Evolutionary conservation across 2,329 filamentous ascomycete species (phyloP), one percentile per base, ranked within the genome.

Genomic region (Lasiodiplodia theobromae): DNA sequence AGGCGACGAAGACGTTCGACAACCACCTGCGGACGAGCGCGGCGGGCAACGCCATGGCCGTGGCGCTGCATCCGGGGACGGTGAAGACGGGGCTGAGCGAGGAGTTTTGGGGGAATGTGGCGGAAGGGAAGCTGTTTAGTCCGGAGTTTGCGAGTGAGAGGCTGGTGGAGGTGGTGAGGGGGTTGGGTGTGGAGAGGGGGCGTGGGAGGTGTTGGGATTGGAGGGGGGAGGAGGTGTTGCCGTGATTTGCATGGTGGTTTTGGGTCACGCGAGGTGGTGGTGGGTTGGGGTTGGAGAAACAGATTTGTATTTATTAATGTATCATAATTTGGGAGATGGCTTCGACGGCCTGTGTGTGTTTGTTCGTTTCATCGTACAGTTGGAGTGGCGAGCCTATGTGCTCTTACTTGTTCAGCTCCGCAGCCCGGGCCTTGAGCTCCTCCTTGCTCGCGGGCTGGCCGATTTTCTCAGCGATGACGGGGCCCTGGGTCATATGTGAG

Each of bases 1-100:
- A 90, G 74, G 69, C 93, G 14, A 87, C 88, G 8, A 92, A 89
- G 79, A 91, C 87, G 7, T 89, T 93, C 70, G 92, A 96, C 76
- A 84, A 91, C 34, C 86, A 89, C 74, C 79, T 96, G 38, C 79
- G 79, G 44, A 82, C 85, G 4, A 83, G 85, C 52, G 85, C 86
- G 69, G 88, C 85, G 0, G 85, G 86, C 0, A 88, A 87, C 64
- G 91, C 91, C 0, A 83, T 93, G 71, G 88, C 88, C 1, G 81
- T 96, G 12, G 86, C 86, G 11, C 85, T 96, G 74, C 93, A 96
- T 79, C 93, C 93, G 1, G 92, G 93, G 2, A 96, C 92, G 1
- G 92, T 96, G 60, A 89, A 86, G 81, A 96, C 92, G 63, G 89
- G 86, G 11, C 80, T 96, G 70, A 93, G 89, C 71, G 85, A 83